These are phyloP conservation scores for Fusarium algeriense DNA, from an alignment of 2,329 filamentous ascomycete genomes.

Conservation along the genomic window DNA sequence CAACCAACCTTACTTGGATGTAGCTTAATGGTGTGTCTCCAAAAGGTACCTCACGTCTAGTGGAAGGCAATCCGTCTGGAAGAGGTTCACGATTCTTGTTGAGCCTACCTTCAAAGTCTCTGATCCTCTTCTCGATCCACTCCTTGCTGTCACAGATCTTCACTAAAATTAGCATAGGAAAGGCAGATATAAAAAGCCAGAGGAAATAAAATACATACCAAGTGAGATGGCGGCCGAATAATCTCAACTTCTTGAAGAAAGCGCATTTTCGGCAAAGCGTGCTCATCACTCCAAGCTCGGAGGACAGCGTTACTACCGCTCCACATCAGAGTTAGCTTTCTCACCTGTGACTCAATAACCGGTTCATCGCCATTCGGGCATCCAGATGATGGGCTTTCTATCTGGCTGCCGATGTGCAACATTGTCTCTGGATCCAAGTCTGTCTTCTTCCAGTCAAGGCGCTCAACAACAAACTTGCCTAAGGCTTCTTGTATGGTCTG, in stretches of 20 bases:
- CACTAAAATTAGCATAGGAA: background rate
- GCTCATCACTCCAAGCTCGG: background rate
- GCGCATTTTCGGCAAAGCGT: background rate
- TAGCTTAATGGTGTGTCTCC: no score
- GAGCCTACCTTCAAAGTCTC: background rate
- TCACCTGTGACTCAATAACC: background rate
- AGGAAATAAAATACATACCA: background rate
- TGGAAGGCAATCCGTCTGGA: no score
- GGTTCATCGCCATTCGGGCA: no score
- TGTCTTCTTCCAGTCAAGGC: conserved; percentile 1
- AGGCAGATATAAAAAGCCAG: no score
- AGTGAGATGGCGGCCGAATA: background rate
- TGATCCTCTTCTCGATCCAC: background rate
- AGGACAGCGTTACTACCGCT: conserved; percentile 8
- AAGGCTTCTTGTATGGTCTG: background rate
- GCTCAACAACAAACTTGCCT: background rate
- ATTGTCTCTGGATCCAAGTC: conserved; percentile 4
- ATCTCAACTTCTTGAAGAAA: background rate
- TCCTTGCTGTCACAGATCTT: background rate
- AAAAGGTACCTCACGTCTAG: no score
- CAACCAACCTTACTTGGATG: background rate
- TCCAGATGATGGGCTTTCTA: background rate
- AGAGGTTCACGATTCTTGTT: background rate
- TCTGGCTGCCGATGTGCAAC: background rate
- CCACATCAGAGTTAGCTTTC: background rate